Percentiles rank a stretch among this genome's conserved stretches.
Evolutionary conservation across 257 asterid genomes (phyloP).

Genomic region (Echium plantagineum): DNA sequence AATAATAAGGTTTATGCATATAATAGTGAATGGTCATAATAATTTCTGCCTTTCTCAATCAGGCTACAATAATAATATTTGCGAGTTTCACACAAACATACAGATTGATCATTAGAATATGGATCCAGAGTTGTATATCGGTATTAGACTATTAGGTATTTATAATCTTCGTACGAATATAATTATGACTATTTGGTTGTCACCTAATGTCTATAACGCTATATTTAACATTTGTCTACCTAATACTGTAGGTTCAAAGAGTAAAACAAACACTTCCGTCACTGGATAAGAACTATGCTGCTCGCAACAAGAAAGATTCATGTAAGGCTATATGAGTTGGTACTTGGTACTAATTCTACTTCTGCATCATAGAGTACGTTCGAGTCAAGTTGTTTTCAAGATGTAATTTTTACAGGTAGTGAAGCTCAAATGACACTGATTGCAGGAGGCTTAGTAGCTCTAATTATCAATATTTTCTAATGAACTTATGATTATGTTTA

Average conservation of each 20-base stretch:
- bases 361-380: background rate
- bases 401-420: background rate
- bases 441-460: too few relatives aligned
- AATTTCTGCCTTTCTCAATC: background rate
- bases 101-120: background rate
- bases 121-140: background rate
- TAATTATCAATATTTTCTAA: too few relatives aligned
- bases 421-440: too few relatives aligned
- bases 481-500: too few relatives aligned
- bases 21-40: background rate
- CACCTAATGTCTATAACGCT: background rate
- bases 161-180: too few relatives aligned
- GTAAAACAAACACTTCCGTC: conserved; percentile 54
- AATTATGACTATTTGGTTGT: background rate
- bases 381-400: background rate
- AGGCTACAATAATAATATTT: background rate
- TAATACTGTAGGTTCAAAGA: conserved; percentile 46
- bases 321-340: conserved; percentile 31
- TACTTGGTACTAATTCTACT: background rate
- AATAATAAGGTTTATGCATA: background rate
- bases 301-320: conserved; percentile 55
- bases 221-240: conserved; percentile 2
- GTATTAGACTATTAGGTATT: too few relatives aligned
- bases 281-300: conserved; percentile 80
- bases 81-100: background rate